Percentiles rank a stretch among this genome's conserved stretches.
These are phyloP conservation scores for Pachyrhizus erosus DNA, from an alignment of 306 rosid species.

Conservation along the genomic window DNA sequence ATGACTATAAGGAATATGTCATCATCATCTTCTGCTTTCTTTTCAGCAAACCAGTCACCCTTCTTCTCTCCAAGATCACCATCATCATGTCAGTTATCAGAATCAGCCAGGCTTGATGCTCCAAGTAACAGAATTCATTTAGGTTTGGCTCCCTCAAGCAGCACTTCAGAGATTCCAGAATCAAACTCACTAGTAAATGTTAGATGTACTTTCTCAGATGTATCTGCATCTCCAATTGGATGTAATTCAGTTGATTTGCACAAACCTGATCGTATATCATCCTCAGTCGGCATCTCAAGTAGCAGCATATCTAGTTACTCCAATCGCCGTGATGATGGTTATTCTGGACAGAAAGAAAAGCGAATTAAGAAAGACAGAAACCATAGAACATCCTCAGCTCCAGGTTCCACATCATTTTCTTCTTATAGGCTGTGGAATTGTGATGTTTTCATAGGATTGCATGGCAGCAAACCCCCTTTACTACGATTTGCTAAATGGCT, in stretches of 20 bases:
- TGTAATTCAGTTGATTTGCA: constrained; percentile 55
- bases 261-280: constrained; percentile 60
- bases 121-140: constrained; percentile 52
- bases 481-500: constrained; percentile 82
- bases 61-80: constrained; percentile 88
- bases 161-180: constrained; percentile 54
- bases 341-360: constrained; percentile 56
- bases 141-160: constrained; percentile 54
- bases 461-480: constrained; percentile 69
- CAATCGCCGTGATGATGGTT: constrained; percentile 43
- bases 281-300: constrained; percentile 66
- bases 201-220: constrained; percentile 47
- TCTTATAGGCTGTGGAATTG: constrained; percentile 71
- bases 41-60: constrained; percentile 88
- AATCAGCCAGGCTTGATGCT: constrained; percentile 56
- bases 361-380: constrained; percentile 52
- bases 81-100: constrained; percentile 60
- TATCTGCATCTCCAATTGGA: constrained; percentile 54
- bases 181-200: constrained; percentile 59
- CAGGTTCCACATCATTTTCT: constrained; percentile 68
- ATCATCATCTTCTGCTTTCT: constrained; percentile 79
- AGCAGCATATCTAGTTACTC: constrained; percentile 63
- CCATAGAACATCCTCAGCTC: constrained; percentile 46
- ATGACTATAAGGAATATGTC: constrained; percentile 73
- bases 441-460: constrained; percentile 81